These are phyloP conservation scores for Lophium mytilinum DNA, from an alignment of 495 filamentous ascomycete genomes.

Conservation along the genomic window DNA sequence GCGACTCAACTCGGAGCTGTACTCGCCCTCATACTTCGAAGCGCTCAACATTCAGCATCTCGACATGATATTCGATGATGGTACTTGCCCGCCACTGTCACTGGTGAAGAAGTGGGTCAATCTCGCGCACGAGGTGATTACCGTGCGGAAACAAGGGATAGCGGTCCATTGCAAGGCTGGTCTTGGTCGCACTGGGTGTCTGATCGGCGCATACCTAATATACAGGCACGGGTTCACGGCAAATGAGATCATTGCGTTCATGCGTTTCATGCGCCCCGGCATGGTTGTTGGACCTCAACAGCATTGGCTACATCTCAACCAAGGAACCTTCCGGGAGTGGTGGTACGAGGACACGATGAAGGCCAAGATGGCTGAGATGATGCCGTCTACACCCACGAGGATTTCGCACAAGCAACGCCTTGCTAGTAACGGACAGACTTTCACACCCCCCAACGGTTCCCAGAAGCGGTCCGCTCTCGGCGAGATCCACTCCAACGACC, in stretches of 20 bases:
- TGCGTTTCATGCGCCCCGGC: slow-evolving; percentile 98
- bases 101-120: slow-evolving; percentile 89
- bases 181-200: slow-evolving; percentile 87
- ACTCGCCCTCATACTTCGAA: slow-evolving; percentile 91
- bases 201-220: slow-evolving; percentile 96
- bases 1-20: slow-evolving; percentile 89
- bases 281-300: slow-evolving; percentile 99
- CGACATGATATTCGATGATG: slow-evolving; percentile 99
- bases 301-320: slow-evolving; percentile 97
- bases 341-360: slow-evolving; percentile 87
- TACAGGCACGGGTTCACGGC: slow-evolving; percentile 98
- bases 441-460: slow-evolving; percentile 74
- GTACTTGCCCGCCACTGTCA: slow-evolving; percentile 81
- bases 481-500: slow-evolving; percentile 76
- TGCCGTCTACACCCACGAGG: slow-evolving; percentile 72
- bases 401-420: slow-evolving; percentile 45
- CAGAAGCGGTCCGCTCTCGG: slow-evolving; percentile 78
- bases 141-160: slow-evolving; percentile 73
- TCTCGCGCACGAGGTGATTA: slow-evolving; percentile 90
- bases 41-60: slow-evolving; percentile 89
- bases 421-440: slow-evolving; percentile 52
- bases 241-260: slow-evolving; percentile 96
- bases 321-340: slow-evolving; percentile 94
- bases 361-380: slow-evolving; percentile 52
- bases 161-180: slow-evolving; percentile 98